A percentile compares a stretch with the other conserved stretches of the same genome.
Evolutionary conservation across 176 grass and related monocot genomes (phyloP).

Genomic region (Otatea glauca): DNA sequence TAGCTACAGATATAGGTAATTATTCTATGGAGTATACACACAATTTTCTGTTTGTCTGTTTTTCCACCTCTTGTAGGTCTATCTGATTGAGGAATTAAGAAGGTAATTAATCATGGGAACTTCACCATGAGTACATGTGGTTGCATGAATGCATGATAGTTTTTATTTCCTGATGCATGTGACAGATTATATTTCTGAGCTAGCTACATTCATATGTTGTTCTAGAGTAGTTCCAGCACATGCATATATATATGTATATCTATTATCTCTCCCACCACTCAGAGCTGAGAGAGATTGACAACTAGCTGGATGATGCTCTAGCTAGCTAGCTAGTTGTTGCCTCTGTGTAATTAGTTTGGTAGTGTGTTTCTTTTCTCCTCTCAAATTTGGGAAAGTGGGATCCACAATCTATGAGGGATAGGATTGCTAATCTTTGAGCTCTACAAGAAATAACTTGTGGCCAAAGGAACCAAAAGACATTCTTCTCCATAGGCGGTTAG

Average conservation of each 20-base stretch:
- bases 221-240: slow-evolving; percentile 38
- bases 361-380: slow-evolving; percentile 40
- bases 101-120: slow-evolving; percentile 26
- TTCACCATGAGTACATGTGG: slow-evolving; percentile 23
- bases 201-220: neutral
- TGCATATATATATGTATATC: neutral
- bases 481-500: slow-evolving; percentile 54
- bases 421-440: slow-evolving; percentile 46
- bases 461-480: slow-evolving; percentile 68
- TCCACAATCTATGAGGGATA: slow-evolving; percentile 52
- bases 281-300: slow-evolving; percentile 23
- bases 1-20: slow-evolving; percentile 43
- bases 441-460: slow-evolving; percentile 54
- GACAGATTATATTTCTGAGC: neutral
- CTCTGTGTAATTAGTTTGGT: slow-evolving; percentile 51
- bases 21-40: neutral
- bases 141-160: slow-evolving; percentile 18
- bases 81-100: slow-evolving; percentile 2
- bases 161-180: neutral
- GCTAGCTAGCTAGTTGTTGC: slow-evolving; percentile 23
- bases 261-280: slow-evolving; percentile 8
- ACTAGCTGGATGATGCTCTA: slow-evolving; percentile 43
- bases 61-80: slow-evolving; percentile 20
- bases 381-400: slow-evolving; percentile 60
- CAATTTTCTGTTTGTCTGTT: neutral